Conservation (phyloP, 305 asterid genomes). For the Stenogyne calaminthoides region DNA sequence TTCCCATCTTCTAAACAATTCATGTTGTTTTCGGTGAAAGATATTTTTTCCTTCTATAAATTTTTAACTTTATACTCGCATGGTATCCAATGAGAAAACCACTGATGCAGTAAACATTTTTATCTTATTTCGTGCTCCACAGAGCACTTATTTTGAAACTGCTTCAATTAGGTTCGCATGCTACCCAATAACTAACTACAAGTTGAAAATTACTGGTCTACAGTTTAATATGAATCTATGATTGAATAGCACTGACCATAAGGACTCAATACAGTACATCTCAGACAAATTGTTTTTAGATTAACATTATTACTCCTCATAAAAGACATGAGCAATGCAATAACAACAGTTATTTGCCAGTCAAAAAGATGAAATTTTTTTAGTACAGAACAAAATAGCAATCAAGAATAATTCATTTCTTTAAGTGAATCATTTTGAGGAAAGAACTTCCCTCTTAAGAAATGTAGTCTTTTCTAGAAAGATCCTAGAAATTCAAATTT, state of each 20-base stretch:
- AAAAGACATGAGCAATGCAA: neutral
- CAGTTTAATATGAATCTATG: neutral
- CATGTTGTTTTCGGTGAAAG: too few species aligned
- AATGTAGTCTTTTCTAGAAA: neutral
- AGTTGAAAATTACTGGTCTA: neutral
- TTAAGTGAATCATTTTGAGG: neutral
- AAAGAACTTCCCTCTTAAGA: neutral
- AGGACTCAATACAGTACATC: neutral
- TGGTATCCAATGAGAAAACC: neutral
- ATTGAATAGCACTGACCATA: neutral
- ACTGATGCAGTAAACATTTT: neutral
- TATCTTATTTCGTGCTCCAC: neutral
- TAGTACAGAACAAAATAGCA: neutral
- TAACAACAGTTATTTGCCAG: neutral
- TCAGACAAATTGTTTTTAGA: neutral
- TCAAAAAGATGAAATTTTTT: neutral
- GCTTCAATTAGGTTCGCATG: neutral
- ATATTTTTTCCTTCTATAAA: too few species aligned
- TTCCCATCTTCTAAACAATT: too few species aligned
- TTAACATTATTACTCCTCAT: neutral
- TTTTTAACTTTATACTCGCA: neutral
- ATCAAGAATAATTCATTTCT: constrained; percentile 1
- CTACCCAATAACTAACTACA: neutral
- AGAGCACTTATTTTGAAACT: neutral
- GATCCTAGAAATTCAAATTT: neutral